Evolutionary conservation across 495 filamentous ascomycete species (phyloP), one percentile per base, ranked within the genome.

Genomic region (Darksidea phi): DNA sequence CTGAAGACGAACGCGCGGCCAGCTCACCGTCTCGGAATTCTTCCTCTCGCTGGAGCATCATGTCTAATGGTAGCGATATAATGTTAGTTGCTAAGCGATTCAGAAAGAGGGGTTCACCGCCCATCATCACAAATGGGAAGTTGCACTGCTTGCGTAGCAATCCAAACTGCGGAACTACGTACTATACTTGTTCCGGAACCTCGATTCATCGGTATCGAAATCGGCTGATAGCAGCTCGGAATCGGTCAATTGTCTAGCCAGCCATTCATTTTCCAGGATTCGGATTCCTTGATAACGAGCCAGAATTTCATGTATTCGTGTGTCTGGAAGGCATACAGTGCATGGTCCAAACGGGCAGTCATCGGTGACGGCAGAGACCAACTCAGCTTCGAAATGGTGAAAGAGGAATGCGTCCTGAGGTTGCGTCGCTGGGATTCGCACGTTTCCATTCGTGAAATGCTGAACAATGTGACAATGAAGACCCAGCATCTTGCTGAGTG

Each of bases 261-360:
- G 32, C 43, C 57, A 65, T 23, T 59, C 8, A 25, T 48, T 23
- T 47, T 60, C 55, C 15, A 65, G 49, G 1, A 42, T 43, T 3
- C 43, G 55, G 1, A 65, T 42, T 18, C 62, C 62, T 17, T 60
- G 48, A 36, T 49, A 65, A 3, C 62, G 38, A 1, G 56, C 62
- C 7, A 65, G 26, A 43, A 59, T 60, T 4, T 64, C 61, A 25
- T 43, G 41, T 15, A 43, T 6, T 43, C 41, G 41, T 43, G 18
- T 43, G 13, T 43, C 41, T 6, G 41, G 15, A 43, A 43, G 41
- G 8, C n/a, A 23, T 41, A 2, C 3, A 34, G 28, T 20, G 24
- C 11, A 32, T 32, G 28, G 10, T 10, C 28, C 28, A 32, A 4
- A 10, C 28, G 28, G 28, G 10, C 28, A 32, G 10, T 32, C 28